These are phyloP conservation scores for Bauhinia variegata DNA, from an alignment of 306 rosid species.

Conservation along the genomic window DNA sequence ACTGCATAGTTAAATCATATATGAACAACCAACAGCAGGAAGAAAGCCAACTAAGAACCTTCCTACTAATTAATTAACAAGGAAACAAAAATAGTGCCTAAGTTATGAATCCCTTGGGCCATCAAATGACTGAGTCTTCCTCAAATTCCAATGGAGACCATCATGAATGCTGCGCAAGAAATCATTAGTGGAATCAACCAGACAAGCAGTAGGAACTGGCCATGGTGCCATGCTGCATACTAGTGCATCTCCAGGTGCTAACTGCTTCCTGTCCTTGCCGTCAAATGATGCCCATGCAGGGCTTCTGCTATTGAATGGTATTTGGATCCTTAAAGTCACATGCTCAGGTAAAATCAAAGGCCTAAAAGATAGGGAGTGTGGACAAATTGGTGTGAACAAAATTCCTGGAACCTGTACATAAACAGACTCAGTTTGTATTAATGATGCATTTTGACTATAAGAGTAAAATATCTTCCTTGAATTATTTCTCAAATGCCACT, in stretches of 20 bases:
- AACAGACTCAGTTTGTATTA: constrained; percentile 17
- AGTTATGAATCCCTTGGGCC: constrained; percentile 69
- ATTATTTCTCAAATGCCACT: too few relatives aligned
- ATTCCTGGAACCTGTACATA: constrained; percentile 91
- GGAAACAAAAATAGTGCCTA: neutral
- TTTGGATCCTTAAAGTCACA: constrained; percentile 80
- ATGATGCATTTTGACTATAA: neutral
- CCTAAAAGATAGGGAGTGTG: constrained; percentile 89
- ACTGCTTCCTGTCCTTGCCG: constrained; percentile 82
- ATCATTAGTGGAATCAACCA: constrained; percentile 79
- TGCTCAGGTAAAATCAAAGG: constrained; percentile 90
- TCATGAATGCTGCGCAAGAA: constrained; percentile 90
- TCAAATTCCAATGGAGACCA: constrained; percentile 95
- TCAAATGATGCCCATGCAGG: constrained; percentile 98
- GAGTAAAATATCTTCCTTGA: too few relatives aligned
- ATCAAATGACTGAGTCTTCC: constrained; percentile 79
- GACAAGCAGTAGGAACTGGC: constrained; percentile 98
- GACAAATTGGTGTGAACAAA: constrained; percentile 90
- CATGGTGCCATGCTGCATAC: constrained; percentile 97
- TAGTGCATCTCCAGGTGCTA: constrained; percentile 90
- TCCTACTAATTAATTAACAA: neutral
- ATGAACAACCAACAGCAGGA: constrained; percentile 4
- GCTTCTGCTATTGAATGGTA: constrained; percentile 86
- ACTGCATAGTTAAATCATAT: constrained; percentile 22
- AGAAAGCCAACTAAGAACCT: constrained; percentile 17